A percentile compares a stretch with the other conserved stretches of the same genome.
These are phyloP conservation scores for Sporothrix globosa DNA, from an alignment of 2,329 filamentous ascomycete genomes.

Conservation along the genomic window DNA sequence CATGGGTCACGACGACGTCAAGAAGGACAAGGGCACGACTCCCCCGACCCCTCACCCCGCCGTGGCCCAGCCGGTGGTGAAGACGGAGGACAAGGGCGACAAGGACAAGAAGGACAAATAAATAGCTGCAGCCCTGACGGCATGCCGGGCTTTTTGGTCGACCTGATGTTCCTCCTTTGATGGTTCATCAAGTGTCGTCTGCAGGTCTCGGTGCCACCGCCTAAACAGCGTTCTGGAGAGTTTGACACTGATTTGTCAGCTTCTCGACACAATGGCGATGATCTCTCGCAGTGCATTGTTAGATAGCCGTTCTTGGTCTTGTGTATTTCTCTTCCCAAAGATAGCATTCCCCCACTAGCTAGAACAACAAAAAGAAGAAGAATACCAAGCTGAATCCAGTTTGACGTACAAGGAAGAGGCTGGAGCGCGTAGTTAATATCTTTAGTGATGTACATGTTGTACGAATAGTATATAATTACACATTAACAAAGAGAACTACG, in stretches of 20 bases:
- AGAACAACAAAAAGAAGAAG: neutral
- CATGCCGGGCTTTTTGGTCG: neutral
- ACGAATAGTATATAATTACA: too few species aligned
- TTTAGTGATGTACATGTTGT: too few species aligned
- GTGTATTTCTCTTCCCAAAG: neutral
- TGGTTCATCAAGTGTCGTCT: neutral
- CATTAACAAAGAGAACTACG: too few species aligned
- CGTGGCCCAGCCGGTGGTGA: neutral
- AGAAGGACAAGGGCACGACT: neutral
- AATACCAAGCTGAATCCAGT: neutral
- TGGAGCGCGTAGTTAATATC: too few species aligned
- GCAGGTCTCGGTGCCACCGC: neutral
- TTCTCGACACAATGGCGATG: neutral
- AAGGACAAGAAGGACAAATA: constrained; percentile 11
- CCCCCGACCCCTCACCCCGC: neutral
- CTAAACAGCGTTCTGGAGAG: neutral
- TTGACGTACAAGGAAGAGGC: too few species aligned
- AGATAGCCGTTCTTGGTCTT: neutral
- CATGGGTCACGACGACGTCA: neutral
- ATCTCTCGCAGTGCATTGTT: neutral
- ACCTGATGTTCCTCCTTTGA: neutral
- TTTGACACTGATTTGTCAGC: neutral
- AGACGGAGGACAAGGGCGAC: neutral
- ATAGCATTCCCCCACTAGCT: neutral
- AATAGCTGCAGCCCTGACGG: neutral